phyloP scores from a whole-genome alignment of 2,329 filamentous ascomycete genomes.

The Colletotrichum lentis region DNA sequence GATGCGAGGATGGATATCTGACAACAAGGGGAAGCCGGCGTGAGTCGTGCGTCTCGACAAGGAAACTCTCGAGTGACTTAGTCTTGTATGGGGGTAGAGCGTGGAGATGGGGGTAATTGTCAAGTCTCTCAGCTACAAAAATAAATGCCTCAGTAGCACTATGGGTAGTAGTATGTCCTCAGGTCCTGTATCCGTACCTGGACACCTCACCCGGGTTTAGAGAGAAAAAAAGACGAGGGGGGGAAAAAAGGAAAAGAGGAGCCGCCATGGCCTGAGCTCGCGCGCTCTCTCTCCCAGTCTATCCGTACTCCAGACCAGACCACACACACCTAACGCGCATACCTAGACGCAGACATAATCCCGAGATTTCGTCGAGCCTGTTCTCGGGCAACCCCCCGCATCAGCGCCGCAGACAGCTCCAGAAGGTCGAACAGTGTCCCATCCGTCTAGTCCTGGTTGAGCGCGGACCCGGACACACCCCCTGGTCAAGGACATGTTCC shows the following conservation, averaged over 20 bases:
- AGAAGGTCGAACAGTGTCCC: constrained; percentile 17
- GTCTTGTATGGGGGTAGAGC: constrained; percentile 18
- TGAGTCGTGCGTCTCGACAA: constrained; percentile 38
- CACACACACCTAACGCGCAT: no score
- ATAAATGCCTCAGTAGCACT: constrained; percentile 38
- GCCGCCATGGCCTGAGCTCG: constrained; percentile 1
- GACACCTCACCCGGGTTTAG: not conserved
- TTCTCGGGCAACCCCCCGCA: constrained; percentile 33
- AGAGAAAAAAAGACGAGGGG: not conserved
- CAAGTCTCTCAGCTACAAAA: constrained; percentile 26
- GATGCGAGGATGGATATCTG: constrained; percentile 35
- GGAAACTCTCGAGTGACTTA: constrained; percentile 37
- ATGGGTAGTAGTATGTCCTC: not conserved
- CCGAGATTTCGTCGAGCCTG: constrained; percentile 35
- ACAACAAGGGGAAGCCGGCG: constrained; percentile 38
- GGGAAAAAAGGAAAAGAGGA: constrained; percentile 18
- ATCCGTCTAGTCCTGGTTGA: constrained; percentile 30
- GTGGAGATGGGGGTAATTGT: constrained; percentile 24
- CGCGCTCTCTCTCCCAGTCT: not conserved
- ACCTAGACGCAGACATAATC: constrained; percentile 32
- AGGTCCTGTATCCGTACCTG: not conserved
- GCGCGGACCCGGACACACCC: constrained; percentile 34
- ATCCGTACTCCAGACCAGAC: no score
- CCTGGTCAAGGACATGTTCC: constrained; percentile 36
- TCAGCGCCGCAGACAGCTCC: constrained; percentile 17